Conservation (phyloP, 768 basidiomycete species). For the Boletus pseudo-olivaceus region DNA sequence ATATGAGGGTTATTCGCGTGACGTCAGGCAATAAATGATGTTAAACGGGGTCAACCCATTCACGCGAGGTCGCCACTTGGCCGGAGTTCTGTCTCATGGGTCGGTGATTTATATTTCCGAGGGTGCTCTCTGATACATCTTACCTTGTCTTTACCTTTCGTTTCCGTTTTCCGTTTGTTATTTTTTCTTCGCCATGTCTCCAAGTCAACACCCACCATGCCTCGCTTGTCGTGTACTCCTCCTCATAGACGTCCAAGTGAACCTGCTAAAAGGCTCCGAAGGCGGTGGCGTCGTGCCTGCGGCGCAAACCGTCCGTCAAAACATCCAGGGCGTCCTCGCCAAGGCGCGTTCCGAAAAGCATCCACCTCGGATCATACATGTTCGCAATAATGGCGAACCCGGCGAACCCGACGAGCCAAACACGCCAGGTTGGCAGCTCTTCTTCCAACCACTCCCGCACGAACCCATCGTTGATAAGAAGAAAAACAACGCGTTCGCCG, state of each 20-base stretch:
- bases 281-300: slow-evolving; percentile 54
- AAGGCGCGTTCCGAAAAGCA: slow-evolving; percentile 46
- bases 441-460: slow-evolving; percentile 45
- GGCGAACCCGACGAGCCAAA: slow-evolving; percentile 59
- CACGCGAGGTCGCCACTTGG: not conserved
- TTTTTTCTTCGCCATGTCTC: slow-evolving; percentile 15
- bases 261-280: slow-evolving; percentile 46
- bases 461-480: slow-evolving; percentile 62
- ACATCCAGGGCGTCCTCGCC: slow-evolving; percentile 48
- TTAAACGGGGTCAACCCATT: not conserved
- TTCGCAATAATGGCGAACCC: slow-evolving; percentile 60
- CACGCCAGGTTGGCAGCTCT: slow-evolving; percentile 59
- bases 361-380: slow-evolving; percentile 59
- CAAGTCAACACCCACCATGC: slow-evolving; percentile 16
- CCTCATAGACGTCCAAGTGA: slow-evolving; percentile 54
- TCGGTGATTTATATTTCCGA: slow-evolving; percentile 14
- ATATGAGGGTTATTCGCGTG: slow-evolving; percentile 9
- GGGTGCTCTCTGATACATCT: not conserved
- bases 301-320: slow-evolving; percentile 38
- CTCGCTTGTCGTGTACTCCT: slow-evolving; percentile 47
- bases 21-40: slow-evolving; percentile 22
- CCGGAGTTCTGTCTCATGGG: not conserved
- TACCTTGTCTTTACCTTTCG: not conserved
- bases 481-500: slow-evolving; percentile 68
- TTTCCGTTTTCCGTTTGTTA: not conserved